Evolutionary conservation across 345 rosid genomes (phyloP), one percentile per base, ranked within the genome.

Genomic region (Viola odorata): DNA sequence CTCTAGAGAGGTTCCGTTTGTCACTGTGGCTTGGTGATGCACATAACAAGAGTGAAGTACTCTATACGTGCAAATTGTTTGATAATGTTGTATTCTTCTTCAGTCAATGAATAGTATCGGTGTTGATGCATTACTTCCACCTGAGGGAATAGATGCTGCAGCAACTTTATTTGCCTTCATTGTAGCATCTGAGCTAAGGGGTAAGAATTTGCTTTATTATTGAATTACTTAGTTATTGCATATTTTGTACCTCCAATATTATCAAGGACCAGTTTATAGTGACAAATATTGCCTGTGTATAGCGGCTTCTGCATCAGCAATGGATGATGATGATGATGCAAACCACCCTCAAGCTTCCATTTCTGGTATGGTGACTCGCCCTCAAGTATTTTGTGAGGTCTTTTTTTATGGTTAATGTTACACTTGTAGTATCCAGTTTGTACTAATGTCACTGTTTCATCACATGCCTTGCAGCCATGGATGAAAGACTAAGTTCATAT

Each of bases 401-500:
- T 40, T 55, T 45, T 53, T 48, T 23, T 44, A 14, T 58, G 49
- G 13, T 41, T 40, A 53, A n/a, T 32, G 14, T 17, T 41, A 17
- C 15, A 39, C 17, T 57, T 15, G 23, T 56, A 45, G n/a, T 4
- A 3, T 12, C 40, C 8, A 7, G 16, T 63, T 58, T 51, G 13
- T 62, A 50, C 36, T 56, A 45, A 53, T 53, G 40, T 15, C 23
- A 40, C 63, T 49, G 60, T 32, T 62, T 66, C 16, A 42, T 68
- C 62, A 57, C 51, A 40, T 81, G 62, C 47, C 64, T 74, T 78
- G 69, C 88, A 94, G 99, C 91, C 44, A 94, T 94, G 99, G 92
- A 94, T 64, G 99, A 90, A 73, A 86, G 99, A 62, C 80, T 94
- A 71, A 84, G 82, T 67, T 90, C 97, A 50, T 94, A 94, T 83